Evolutionary conservation across 805 yeast species (phyloP).

Genomic region (Torulaspora delbrueckii): DNA sequence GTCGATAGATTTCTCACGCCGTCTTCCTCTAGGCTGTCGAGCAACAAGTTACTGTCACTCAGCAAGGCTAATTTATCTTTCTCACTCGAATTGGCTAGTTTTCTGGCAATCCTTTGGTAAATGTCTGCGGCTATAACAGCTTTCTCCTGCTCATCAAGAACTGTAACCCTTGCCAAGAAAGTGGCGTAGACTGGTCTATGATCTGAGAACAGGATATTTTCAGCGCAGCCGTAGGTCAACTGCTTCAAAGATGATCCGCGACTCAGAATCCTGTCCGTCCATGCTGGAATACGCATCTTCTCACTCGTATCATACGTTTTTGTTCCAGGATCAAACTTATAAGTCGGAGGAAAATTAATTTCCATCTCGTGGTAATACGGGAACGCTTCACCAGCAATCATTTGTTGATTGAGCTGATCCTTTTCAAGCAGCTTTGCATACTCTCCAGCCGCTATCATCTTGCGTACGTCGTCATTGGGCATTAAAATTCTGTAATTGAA

Average conservation of each 20-base stretch:
- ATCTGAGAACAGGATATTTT: slow-evolving; percentile 65
- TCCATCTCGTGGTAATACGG: slow-evolving; percentile 79
- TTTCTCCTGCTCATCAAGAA: slow-evolving; percentile 56
- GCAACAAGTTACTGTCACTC: slow-evolving; percentile 15
- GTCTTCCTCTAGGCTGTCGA: slow-evolving; percentile 33
- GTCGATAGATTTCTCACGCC: slow-evolving; percentile 14
- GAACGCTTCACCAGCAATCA: slow-evolving; percentile 69
- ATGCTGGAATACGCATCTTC: slow-evolving; percentile 89
- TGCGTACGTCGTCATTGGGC: slow-evolving; percentile 65
- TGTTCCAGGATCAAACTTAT: slow-evolving; percentile 88
- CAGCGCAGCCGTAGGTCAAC: slow-evolving; percentile 53
- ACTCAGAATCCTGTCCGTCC: slow-evolving; percentile 89
- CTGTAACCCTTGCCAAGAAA: slow-evolving; percentile 57
- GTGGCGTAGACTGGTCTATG: slow-evolving; percentile 85
- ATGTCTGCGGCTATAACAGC: slow-evolving; percentile 48
- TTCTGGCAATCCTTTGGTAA: slow-evolving; percentile 48
- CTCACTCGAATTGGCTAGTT: slow-evolving; percentile 38
- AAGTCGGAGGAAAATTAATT: slow-evolving; percentile 83
- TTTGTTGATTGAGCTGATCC: slow-evolving; percentile 78
- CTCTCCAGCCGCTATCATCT: slow-evolving; percentile 44
- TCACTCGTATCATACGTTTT: slow-evolving; percentile 81
- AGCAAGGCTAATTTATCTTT: slow-evolving; percentile 52
- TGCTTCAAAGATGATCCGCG: slow-evolving; percentile 58
- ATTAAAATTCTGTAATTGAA: slow-evolving; percentile 79
- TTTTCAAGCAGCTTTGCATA: slow-evolving; percentile 51